These are phyloP conservation scores for Melocanna baccifera DNA, from an alignment of 176 grass and related monocot species.

Conservation along the genomic window DNA sequence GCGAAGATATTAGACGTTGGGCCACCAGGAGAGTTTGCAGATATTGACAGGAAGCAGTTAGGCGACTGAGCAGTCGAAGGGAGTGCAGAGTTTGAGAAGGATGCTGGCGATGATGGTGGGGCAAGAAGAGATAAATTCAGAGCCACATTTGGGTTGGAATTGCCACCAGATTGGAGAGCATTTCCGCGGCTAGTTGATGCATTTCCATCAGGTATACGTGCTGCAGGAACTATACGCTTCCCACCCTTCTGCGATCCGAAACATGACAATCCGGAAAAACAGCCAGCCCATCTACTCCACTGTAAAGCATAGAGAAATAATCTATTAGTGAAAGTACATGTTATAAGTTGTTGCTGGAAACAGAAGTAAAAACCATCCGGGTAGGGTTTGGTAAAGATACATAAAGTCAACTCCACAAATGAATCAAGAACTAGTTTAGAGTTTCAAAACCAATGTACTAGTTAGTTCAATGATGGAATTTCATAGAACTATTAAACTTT, in stretches of 20 bases:
- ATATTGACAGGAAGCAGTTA: slow-evolving; percentile 67
- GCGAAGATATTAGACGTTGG: slow-evolving; percentile 74
- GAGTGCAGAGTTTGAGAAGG: slow-evolving; percentile 75
- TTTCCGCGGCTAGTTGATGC: slow-evolving; percentile 45
- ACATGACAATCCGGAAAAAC: slow-evolving; percentile 73
- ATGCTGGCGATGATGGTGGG: slow-evolving; percentile 77
- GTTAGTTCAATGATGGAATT: neutral
- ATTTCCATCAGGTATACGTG: slow-evolving; percentile 63
- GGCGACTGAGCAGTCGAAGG: slow-evolving; percentile 79
- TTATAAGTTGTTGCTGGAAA: neutral
- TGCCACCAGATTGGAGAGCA: slow-evolving; percentile 51
- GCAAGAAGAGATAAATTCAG: slow-evolving; percentile 78
- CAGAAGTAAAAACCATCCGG: neutral
- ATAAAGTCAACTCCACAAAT: neutral
- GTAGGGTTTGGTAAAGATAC: neutral
- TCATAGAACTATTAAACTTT: neutral
- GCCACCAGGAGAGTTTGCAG: slow-evolving; percentile 68
- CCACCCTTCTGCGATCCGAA: slow-evolving; percentile 76
- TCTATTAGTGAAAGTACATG: slow-evolving; percentile 15
- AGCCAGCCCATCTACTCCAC: slow-evolving; percentile 68
- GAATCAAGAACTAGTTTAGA: slow-evolving; percentile 14
- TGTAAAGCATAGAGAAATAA: slow-evolving; percentile 34
- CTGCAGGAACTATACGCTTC: slow-evolving; percentile 77
- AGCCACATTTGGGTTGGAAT: slow-evolving; percentile 62
- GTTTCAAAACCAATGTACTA: neutral